Evolutionary conservation across 1,284 basidiomycete species (phyloP).

Genomic region (Melanopsichium pennsylvanicum): DNA sequence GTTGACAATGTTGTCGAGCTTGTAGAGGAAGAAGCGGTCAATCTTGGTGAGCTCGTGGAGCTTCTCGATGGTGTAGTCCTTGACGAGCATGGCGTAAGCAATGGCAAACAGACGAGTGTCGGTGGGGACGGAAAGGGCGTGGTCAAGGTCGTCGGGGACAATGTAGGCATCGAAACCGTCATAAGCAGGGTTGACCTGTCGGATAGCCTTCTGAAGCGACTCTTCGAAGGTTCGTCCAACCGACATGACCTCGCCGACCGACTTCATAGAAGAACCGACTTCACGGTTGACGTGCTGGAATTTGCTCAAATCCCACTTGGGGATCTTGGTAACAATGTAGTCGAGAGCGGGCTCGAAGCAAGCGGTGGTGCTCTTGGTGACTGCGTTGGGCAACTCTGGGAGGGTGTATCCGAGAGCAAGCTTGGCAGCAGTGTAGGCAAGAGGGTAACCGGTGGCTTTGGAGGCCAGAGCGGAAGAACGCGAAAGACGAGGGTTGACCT

Average conservation of each 20-base stretch:
- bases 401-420: conserved; percentile 98
- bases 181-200: conserved; percentile 90
- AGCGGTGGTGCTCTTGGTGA: conserved; percentile 98
- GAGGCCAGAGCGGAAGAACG: conserved; percentile 83
- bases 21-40: conserved; percentile 97
- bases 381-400: conserved; percentile 96
- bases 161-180: conserved; percentile 75
- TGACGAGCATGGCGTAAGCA: conserved; percentile 95
- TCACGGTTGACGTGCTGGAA: conserved; percentile 95
- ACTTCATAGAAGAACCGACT: conserved; percentile 98
- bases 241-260: conserved; percentile 99
- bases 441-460: conserved; percentile 98
- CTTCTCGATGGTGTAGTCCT: conserved; percentile 86
- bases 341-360: conserved; percentile 99
- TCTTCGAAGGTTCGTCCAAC: conserved; percentile 99
- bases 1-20: conserved; percentile 92
- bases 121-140: conserved; percentile 76
- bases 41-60: conserved; percentile 96
- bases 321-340: conserved; percentile 99
- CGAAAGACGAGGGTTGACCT: conserved; percentile 66
- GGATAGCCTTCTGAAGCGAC: conserved; percentile 96
- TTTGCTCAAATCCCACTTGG: conserved; percentile 98
- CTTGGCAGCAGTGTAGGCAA: conserved; percentile 99
- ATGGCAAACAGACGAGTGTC: conserved; percentile 96
- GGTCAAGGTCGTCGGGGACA: conserved; percentile 82